A percentile compares a stretch with the other conserved stretches of the same genome.
Conservation (phyloP, 495 filamentous ascomycete species). For the Neurospora pannonica region DNA sequence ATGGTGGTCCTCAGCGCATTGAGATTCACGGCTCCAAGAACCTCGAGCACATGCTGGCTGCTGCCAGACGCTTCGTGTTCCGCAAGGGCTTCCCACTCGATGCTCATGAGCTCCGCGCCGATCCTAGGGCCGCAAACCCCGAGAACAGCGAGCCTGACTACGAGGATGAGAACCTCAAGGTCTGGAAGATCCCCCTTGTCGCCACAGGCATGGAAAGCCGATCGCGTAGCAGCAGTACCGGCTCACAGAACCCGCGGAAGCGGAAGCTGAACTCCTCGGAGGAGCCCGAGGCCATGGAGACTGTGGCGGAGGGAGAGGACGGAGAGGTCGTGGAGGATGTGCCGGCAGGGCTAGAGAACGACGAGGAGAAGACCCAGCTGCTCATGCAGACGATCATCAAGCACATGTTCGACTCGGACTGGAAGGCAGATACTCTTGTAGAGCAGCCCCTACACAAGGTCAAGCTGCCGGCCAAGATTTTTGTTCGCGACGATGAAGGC, state of each 20-base stretch:
- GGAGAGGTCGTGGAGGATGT: not conserved
- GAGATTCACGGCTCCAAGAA: slow-evolving; percentile 73
- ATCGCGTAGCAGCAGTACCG: slow-evolving; percentile 8
- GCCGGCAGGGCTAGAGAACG: slow-evolving; percentile 4
- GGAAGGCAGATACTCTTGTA: slow-evolving; percentile 58
- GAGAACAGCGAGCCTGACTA: slow-evolving; percentile 48
- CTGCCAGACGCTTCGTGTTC: slow-evolving; percentile 81
- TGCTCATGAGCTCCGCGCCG: slow-evolving; percentile 52
- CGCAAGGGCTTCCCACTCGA: slow-evolving; percentile 65
- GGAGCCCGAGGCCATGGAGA: slow-evolving; percentile 52
- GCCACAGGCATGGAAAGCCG: slow-evolving; percentile 5
- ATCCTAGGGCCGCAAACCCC: slow-evolving; percentile 15
- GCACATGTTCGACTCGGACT: slow-evolving; percentile 75
- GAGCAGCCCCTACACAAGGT: slow-evolving; percentile 58
- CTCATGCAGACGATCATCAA: slow-evolving; percentile 52
- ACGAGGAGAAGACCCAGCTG: slow-evolving; percentile 34
- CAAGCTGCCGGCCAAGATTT: slow-evolving; percentile 57
- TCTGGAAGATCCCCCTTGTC: slow-evolving; percentile 70
- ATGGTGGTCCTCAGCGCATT: slow-evolving; percentile 21
- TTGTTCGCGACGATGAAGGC: slow-evolving; percentile 54
- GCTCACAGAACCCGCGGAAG: slow-evolving; percentile 7
- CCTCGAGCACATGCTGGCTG: slow-evolving; percentile 66
- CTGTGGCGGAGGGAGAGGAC: slow-evolving; percentile 11
- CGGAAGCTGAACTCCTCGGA: slow-evolving; percentile 7
- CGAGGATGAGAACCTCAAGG: slow-evolving; percentile 61